These are phyloP conservation scores for Barnettozyma siamensis DNA, from an alignment of 805 yeast species.

Conservation along the genomic window DNA sequence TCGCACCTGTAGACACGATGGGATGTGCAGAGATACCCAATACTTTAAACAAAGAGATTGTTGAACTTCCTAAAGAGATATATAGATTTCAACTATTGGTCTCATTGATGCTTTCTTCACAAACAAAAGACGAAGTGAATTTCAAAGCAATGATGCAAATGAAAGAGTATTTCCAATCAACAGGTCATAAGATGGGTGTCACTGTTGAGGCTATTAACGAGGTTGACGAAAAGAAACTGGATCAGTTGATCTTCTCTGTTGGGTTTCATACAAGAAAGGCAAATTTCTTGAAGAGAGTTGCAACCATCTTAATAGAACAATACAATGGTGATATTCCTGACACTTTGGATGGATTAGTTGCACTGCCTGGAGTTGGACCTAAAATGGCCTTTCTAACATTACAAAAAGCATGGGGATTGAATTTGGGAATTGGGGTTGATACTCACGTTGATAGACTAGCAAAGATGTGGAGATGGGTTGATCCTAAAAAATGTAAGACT, in stretches of 20 bases:
- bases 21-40: slow-evolving; percentile 68
- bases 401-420: slow-evolving; percentile 77
- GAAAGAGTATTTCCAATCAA: slow-evolving; percentile 39
- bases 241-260: slow-evolving; percentile 63
- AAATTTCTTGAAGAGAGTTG: slow-evolving; percentile 55
- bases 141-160: slow-evolving; percentile 63
- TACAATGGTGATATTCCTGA: slow-evolving; percentile 69
- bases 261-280: slow-evolving; percentile 88
- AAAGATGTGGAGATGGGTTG: slow-evolving; percentile 76
- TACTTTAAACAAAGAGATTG: slow-evolving; percentile 27
- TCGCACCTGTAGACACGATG: slow-evolving; percentile 85
- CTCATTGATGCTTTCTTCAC: slow-evolving; percentile 83
- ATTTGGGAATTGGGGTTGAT: slow-evolving; percentile 88
- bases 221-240: slow-evolving; percentile 52
- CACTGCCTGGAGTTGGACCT: slow-evolving; percentile 91
- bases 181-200: slow-evolving; percentile 46
- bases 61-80: slow-evolving; percentile 28
- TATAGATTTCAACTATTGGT: slow-evolving; percentile 70
- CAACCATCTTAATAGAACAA: slow-evolving; percentile 42
- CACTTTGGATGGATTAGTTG: slow-evolving; percentile 55
- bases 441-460: slow-evolving; percentile 82
- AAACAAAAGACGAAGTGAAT: slow-evolving; percentile 86
- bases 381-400: slow-evolving; percentile 84
- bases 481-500: slow-evolving; percentile 37
- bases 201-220: slow-evolving; percentile 48